These are phyloP conservation scores for Lentinula lateritia DNA, from an alignment of 768 basidiomycete genomes.

Conservation along the genomic window DNA sequence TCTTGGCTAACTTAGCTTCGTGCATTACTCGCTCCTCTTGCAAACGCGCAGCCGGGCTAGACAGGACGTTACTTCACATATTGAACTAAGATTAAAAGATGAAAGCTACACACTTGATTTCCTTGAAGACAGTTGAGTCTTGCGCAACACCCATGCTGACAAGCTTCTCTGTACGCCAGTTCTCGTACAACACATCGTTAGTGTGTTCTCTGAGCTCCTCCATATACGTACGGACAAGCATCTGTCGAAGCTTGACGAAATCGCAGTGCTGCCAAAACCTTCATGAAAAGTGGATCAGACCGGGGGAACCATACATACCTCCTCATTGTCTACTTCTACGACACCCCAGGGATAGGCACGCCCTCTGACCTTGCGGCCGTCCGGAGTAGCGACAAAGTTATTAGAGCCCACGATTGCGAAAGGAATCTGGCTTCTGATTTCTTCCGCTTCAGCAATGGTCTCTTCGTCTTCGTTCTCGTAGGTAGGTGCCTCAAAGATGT, in stretches of 20 bases:
- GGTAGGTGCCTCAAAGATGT: constrained; percentile 95
- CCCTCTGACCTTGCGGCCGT: constrained; percentile 90
- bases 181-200: constrained; percentile 93
- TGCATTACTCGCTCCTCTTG: constrained; percentile 95
- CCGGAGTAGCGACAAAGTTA: constrained; percentile 70
- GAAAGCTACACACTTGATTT: constrained; percentile 82
- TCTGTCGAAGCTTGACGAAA: constrained; percentile 98
- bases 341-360: constrained; percentile 98
- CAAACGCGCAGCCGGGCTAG: constrained; percentile 89
- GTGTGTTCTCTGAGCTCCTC: constrained; percentile 98
- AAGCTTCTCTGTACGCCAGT: constrained; percentile 96
- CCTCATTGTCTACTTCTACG: constrained; percentile 98
- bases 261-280: constrained; percentile 64
- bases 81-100: background rate
- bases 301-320: constrained; percentile 19
- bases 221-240: constrained; percentile 99
- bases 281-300: background rate
- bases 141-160: constrained; percentile 97
- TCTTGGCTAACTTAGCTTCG: constrained; percentile 97
- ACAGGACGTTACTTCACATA: constrained; percentile 12
- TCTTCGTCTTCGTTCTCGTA: constrained; percentile 99
- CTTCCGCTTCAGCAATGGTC: constrained; percentile 94
- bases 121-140: constrained; percentile 97
- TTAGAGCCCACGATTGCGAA: constrained; percentile 98
- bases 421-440: constrained; percentile 96